These are phyloP conservation scores for Nothophytophthora sp. DNA, from an alignment of 352 stramenopile genomes.

Conservation along the genomic window DNA sequence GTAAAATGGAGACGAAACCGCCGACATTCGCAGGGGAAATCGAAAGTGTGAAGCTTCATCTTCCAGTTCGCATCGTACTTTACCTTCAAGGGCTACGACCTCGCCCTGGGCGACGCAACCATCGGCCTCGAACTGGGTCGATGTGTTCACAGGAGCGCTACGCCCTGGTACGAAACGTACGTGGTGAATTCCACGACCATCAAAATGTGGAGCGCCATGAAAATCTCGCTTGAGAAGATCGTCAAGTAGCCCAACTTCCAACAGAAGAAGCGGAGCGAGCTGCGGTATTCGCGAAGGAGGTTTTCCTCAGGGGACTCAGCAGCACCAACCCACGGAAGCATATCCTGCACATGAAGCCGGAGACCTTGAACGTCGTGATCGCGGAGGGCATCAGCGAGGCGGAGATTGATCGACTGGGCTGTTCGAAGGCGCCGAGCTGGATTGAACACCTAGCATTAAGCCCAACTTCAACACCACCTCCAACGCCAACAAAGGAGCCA, in stretches of 20 bases:
- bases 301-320: constrained; percentile 1
- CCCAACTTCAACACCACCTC: no score
- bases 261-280: constrained; percentile 5
- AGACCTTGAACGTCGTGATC: constrained; percentile 4
- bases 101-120: neutral
- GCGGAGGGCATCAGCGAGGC: constrained; percentile 9
- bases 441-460: no score
- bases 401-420: constrained; percentile 4
- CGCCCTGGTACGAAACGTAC: constrained; percentile 8
- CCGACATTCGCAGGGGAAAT: constrained; percentile 12
- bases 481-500: no score
- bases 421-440: no score
- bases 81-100: constrained; percentile 5
- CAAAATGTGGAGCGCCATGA: constrained; percentile 5
- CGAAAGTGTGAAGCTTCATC: constrained; percentile 5
- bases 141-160: constrained; percentile 4
- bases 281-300: constrained; percentile 7
- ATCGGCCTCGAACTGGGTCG: constrained; percentile 1
- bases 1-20: constrained; percentile 16
- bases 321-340: constrained; percentile 9
- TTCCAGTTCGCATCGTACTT: constrained; percentile 18
- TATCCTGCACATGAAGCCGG: constrained; percentile 6
- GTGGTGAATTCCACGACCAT: neutral
- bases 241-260: constrained; percentile 9
- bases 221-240: constrained; percentile 5